phyloP scores from a whole-genome alignment of 305 asterid genomes.

The Fraxinus sp. region DNA sequence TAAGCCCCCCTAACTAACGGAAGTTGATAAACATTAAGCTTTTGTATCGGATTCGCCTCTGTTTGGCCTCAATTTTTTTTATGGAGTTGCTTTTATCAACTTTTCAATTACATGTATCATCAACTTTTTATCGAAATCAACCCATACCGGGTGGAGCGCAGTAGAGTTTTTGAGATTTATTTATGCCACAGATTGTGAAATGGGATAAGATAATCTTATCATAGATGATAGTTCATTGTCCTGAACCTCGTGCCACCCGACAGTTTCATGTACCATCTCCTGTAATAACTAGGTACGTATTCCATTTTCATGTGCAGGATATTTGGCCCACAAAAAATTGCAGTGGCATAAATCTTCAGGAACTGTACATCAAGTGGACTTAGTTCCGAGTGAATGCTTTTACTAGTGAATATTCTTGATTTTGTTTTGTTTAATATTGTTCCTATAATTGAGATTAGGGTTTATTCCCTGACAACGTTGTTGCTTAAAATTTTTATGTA shows the following conservation, averaged over 20 bases:
- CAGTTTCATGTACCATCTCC: background rate
- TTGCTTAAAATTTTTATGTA: too few relatives aligned
- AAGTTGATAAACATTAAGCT: background rate
- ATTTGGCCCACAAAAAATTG: background rate
- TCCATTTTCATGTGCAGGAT: background rate
- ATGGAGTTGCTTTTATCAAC: background rate
- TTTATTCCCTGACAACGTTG: too few relatives aligned
- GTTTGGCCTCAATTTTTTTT: background rate
- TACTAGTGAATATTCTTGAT: too few relatives aligned
- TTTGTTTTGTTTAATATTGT: too few relatives aligned
- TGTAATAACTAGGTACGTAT: background rate
- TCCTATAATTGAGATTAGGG: too few relatives aligned
- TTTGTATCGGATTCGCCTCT: background rate
- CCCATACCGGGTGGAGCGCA: too few relatives aligned
- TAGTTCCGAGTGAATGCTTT: too few relatives aligned
- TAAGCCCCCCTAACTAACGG: background rate
- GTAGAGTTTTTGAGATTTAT: background rate
- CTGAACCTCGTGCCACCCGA: background rate
- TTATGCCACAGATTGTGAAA: background rate
- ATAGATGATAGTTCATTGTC: background rate
- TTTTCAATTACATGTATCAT: too few relatives aligned
- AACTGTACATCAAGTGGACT: background rate
- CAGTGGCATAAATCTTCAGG: background rate
- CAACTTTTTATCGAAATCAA: background rate
- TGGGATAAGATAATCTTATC: background rate